phyloP scores from a whole-genome alignment of 2,329 filamentous ascomycete species.

The Arthrobotrys megalospora region DNA sequence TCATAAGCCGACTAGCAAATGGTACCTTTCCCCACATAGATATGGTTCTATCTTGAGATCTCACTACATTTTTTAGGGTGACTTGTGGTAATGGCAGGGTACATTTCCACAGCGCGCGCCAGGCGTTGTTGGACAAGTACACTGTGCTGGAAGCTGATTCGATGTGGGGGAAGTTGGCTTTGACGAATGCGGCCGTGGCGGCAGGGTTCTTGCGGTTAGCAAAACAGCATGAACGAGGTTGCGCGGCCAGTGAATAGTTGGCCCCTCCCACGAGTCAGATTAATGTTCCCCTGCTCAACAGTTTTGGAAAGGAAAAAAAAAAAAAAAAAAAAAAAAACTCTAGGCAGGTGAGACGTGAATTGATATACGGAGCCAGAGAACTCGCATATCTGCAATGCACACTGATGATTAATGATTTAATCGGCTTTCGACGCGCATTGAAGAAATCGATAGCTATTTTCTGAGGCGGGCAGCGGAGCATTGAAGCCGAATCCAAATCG shows the following conservation, averaged over 20 bases:
- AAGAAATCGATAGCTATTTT: conserved; percentile 23
- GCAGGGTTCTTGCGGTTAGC: conserved; percentile 51
- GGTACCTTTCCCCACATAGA: background rate
- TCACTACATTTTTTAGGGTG: conserved; percentile 15
- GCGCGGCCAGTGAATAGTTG: conserved; percentile 21
- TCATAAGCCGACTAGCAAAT: conserved; percentile 24
- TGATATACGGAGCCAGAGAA: background rate
- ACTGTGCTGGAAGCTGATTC: conserved; percentile 33
- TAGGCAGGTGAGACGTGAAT: conserved; percentile 20
- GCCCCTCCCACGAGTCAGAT: conserved; percentile 6
- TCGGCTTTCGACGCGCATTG: background rate
- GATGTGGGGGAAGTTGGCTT: conserved; percentile 6
- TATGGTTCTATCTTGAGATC: conserved; percentile 44
- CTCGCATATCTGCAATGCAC: conserved; percentile 8
- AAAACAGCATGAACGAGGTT: conserved; percentile 40
- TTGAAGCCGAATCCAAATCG: conserved; percentile 11
- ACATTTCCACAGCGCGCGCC: conserved; percentile 27
- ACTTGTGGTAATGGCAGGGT: background rate
- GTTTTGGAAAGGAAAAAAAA: background rate
- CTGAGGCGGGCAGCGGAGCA: conserved; percentile 5
- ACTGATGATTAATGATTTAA: conserved; percentile 16
- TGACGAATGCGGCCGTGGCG: conserved; percentile 29
- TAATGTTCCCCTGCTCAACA: background rate
- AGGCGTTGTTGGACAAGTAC: conserved; percentile 36
- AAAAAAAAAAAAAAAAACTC: background rate